These are phyloP conservation scores for Sphagnum fallax DNA, from an alignment of 228 moss, liverwort and hornwort genomes.

Conservation along the genomic window DNA sequence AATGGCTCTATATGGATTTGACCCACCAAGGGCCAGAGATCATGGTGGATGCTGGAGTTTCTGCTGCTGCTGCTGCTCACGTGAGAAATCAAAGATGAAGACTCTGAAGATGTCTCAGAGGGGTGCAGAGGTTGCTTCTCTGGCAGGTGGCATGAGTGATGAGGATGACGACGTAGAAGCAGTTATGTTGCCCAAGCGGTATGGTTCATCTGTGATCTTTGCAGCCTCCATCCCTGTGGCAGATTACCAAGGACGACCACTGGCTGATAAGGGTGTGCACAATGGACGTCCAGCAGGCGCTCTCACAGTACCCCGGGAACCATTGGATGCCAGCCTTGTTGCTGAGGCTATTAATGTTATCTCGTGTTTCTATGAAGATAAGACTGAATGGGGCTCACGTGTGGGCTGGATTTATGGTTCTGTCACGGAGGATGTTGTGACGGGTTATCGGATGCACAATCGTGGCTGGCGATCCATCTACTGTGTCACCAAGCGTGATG, in stretches of 20 bases:
- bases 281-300: constrained; percentile 56
- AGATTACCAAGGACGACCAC: constrained; percentile 56
- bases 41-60: constrained; percentile 22
- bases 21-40: constrained; percentile 40
- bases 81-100: constrained; percentile 32
- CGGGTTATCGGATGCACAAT: constrained; percentile 61
- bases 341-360: constrained; percentile 61
- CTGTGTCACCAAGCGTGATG: constrained; percentile 58
- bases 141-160: constrained; percentile 37
- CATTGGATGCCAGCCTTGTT: constrained; percentile 45
- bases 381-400: constrained; percentile 60
- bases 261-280: constrained; percentile 54
- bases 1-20: constrained; percentile 52
- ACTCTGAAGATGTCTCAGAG: constrained; percentile 26
- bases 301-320: constrained; percentile 46
- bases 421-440: constrained; percentile 45
- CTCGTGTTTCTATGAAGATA: constrained; percentile 63
- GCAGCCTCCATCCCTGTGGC: constrained; percentile 51
- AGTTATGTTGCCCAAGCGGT: constrained; percentile 56
- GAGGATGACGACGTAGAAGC: constrained; percentile 57
- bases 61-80: constrained; percentile 39
- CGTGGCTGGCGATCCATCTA: constrained; percentile 66
- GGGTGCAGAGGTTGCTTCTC: constrained; percentile 34
- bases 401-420: constrained; percentile 45
- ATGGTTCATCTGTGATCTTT: constrained; percentile 40